Evolutionary conservation across 2,329 filamentous ascomycete species (phyloP).

Genomic region (Dactylonectria macrodidyma): DNA sequence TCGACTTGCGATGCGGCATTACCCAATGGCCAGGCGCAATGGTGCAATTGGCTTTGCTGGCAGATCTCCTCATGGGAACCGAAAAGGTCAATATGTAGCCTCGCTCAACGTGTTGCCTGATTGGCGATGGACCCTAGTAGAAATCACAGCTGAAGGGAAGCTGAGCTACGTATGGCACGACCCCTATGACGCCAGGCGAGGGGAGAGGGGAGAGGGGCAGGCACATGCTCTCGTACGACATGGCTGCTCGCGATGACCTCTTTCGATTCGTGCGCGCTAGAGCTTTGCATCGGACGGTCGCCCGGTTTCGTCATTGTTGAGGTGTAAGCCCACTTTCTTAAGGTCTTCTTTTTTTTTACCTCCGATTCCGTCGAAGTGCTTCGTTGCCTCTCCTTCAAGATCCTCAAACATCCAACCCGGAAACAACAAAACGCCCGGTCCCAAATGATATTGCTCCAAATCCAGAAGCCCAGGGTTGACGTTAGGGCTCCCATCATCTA

Average conservation of each 20-base stretch:
- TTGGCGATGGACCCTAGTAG: neutral
- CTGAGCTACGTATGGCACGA: conserved; percentile 4
- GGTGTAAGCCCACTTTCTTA: neutral
- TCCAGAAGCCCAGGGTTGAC: conserved; percentile 37
- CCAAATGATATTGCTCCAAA: conserved; percentile 31
- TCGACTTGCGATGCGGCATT: conserved; percentile 22
- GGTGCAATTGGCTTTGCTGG: conserved; percentile 33
- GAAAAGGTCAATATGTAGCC: neutral
- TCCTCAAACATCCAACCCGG: too few relatives aligned
- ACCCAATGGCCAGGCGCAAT: conserved; percentile 31
- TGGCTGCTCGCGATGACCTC: conserved; percentile 24
- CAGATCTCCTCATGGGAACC: conserved; percentile 1
- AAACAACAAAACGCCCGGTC: conserved; percentile 39
- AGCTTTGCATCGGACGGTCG: conserved; percentile 6
- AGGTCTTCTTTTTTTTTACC: conserved; percentile 23
- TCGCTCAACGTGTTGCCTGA: neutral
- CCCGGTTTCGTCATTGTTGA: neutral
- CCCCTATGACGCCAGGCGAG: conserved; percentile 20
- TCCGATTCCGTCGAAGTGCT: neutral
- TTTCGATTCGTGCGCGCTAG: conserved; percentile 29
- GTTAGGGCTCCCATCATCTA: conserved; percentile 29
- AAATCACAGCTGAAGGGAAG: too few relatives aligned
- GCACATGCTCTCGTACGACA: conserved; percentile 40
- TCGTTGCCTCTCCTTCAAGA: too few relatives aligned
- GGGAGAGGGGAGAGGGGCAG: conserved; percentile 11